Percentiles rank a stretch among this genome's conserved stretches.
phyloP scores from a whole-genome alignment of 2,329 filamentous ascomycete genomes.

The Myriosclerotinia duriaeana region DNA sequence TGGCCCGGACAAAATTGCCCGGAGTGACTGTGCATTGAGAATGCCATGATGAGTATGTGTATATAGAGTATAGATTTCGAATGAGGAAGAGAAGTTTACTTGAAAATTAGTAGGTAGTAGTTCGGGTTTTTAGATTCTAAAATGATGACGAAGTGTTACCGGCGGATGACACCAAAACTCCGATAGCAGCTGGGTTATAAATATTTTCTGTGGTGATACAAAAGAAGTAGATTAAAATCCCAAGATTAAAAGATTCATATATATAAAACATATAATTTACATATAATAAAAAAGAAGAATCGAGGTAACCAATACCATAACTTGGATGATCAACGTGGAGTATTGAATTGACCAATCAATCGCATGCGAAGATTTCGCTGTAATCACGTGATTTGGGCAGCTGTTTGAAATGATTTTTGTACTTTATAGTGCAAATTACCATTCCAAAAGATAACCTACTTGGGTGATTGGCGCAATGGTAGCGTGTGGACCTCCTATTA shows the following conservation, averaged over 20 bases:
- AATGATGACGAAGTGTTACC: background rate
- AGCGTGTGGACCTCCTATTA: conserved; percentile 23
- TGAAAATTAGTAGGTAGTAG: background rate
- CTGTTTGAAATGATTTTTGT: background rate
- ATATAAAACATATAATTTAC: background rate
- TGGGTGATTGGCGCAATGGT: conserved; percentile 21
- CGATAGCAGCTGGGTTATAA: background rate
- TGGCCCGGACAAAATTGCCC: conserved; percentile 94
- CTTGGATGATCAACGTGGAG: conserved; percentile 7
- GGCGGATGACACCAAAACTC: background rate
- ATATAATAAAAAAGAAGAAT: background rate
- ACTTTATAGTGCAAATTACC: background rate
- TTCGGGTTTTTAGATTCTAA: background rate
- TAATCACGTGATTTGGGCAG: background rate
- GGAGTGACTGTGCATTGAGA: conserved; percentile 97
- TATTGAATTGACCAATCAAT: background rate
- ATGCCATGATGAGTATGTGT: conserved; percentile 69
- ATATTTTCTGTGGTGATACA: too few species aligned
- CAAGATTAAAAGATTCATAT: too few species aligned
- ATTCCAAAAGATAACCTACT: background rate
- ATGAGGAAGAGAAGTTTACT: background rate
- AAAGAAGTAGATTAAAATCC: background rate
- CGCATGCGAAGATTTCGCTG: too few species aligned
- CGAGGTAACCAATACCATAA: conserved; percentile 1
- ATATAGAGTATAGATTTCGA: too few species aligned